Evolutionary conservation across 768 basidiomycete species (phyloP), one percentile per base, ranked within the genome.

Genomic region (Trametes elegans): DNA sequence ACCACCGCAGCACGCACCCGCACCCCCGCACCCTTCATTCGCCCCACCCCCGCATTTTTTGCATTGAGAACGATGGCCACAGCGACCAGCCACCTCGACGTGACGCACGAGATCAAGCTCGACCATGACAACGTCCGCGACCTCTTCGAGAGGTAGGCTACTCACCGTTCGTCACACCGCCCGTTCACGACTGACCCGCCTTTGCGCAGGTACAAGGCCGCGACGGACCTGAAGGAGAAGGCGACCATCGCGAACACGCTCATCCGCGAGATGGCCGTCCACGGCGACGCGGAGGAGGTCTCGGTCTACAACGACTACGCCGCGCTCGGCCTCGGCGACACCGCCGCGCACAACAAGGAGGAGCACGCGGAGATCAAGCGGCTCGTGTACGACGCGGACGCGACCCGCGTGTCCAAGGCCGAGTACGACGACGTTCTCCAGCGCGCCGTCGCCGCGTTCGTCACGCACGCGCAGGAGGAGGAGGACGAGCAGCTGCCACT

Each of bases 101-200:
- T 62, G 31, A 47, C 57, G 16, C 35, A 46, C 21, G 61, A 62
- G 53, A 59, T 65, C 59, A 62, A 65, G 59, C 29, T 62, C 29
- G 61, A 64, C 57, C 61, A 64, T 29, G 64, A 65, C 55, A 62
- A 65, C 39, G 61, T 60, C 48, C 61, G 59, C 50, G 59, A 64
- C 40, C 57, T 64, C 50, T 63, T 58, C 38, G 50, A 58, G 27
- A 24, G 52, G 43, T 45, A 23, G 19, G 38, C 29, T 10, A 13
- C 14, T 1, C 29, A 2, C 40, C n/a, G 3, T 18, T 8, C 1
- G 24, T 49, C 3, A 7, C 3, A 5, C 9, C 36, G 48, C 9
- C 4, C 4, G 14, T 18, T 13, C 19, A 16, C 32, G 21, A 27
- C 31, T 45, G 7, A 42, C 29, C 18, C 29, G 6, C 7, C 31